Percentiles rank a stretch among this genome's conserved stretches.
phyloP scores from a whole-genome alignment of 2,329 filamentous ascomycete genomes.

The Tolypocladium ophioglossoides region DNA sequence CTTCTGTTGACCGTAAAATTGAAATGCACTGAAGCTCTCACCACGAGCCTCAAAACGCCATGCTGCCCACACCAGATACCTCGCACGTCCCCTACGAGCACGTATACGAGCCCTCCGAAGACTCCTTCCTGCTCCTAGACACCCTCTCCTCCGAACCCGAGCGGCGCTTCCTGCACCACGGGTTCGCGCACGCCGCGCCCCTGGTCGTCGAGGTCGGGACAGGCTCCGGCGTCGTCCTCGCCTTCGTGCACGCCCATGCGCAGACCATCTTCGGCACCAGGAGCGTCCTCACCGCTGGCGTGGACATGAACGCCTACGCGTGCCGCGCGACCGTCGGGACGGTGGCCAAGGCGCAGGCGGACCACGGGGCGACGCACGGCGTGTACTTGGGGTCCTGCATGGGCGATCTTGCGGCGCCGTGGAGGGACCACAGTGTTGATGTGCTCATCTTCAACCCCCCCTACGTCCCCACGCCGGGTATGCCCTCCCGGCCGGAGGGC shows the following conservation, averaged over 20 bases:
- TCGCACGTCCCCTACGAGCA: slow-evolving; percentile 81
- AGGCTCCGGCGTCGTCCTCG: slow-evolving; percentile 88
- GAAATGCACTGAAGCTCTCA: neutral
- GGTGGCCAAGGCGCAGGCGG: slow-evolving; percentile 34
- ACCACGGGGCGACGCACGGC: slow-evolving; percentile 26
- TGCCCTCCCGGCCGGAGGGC: slow-evolving; percentile 44
- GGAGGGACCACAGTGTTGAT: slow-evolving; percentile 54
- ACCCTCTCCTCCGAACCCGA: slow-evolving; percentile 68
- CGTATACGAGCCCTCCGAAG: slow-evolving; percentile 92
- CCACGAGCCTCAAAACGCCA: slow-evolving; percentile 24
- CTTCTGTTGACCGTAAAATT: neutral
- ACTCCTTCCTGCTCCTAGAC: slow-evolving; percentile 89
- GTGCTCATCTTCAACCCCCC: slow-evolving; percentile 94
- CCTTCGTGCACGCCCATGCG: slow-evolving; percentile 73
- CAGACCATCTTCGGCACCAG: slow-evolving; percentile 58
- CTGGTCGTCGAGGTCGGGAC: slow-evolving; percentile 79
- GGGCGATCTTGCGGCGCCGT: slow-evolving; percentile 56
- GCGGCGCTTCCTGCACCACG: slow-evolving; percentile 52
- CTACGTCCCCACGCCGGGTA: slow-evolving; percentile 76
- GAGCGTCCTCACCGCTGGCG: slow-evolving; percentile 60
- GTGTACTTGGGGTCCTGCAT: slow-evolving; percentile 56
- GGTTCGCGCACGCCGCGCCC: slow-evolving; percentile 43
- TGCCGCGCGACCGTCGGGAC: slow-evolving; percentile 68
- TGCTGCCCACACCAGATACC: slow-evolving; percentile 91
- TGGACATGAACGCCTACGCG: slow-evolving; percentile 80